These are phyloP conservation scores for Rhizophlyctis rosea DNA, from an alignment of 192 early-diverging fungal species.

Conservation along the genomic window DNA sequence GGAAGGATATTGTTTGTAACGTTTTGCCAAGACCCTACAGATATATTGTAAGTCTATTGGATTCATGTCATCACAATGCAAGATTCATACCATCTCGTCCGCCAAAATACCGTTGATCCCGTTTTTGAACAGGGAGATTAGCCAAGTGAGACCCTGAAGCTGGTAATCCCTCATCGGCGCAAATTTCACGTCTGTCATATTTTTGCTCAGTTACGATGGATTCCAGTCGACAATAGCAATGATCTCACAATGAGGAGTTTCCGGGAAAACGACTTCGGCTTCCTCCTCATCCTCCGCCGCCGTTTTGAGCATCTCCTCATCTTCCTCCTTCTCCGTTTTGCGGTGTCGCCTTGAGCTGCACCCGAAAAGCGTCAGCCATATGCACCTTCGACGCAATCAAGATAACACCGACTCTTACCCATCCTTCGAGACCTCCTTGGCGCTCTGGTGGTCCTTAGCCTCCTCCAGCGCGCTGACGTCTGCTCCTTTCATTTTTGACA, in stretches of 20 bases:
- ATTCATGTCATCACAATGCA: neutral
- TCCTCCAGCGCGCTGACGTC: conserved; percentile 36
- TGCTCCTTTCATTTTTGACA: conserved; percentile 33
- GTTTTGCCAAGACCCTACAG: conserved; percentile 90
- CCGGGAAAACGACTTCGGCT: conserved; percentile 68
- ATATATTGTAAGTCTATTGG: neutral
- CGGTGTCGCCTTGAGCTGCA: conserved; percentile 73
- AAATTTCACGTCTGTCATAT: conserved; percentile 71
- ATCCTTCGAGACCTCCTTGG: conserved; percentile 40
- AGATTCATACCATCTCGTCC: conserved; percentile 84
- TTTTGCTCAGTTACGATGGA: too few species aligned
- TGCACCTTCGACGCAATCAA: conserved; percentile 10
- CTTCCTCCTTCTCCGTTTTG: conserved; percentile 97
- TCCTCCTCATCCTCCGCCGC: conserved; percentile 57
- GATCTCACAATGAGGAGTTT: conserved; percentile 89
- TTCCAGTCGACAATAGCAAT: too few species aligned
- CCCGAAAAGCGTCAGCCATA: neutral
- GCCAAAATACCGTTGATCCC: conserved; percentile 98
- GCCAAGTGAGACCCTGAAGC: conserved; percentile 95
- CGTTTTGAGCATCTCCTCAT: conserved; percentile 85
- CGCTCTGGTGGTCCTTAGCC: conserved; percentile 42
- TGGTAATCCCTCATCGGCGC: conserved; percentile 97
- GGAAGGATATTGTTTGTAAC: conserved; percentile 92
- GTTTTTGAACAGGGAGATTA: conserved; percentile 93
- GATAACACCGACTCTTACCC: conserved; percentile 19